Conservation (phyloP, 305 asterid species). For the Vinca major region DNA sequence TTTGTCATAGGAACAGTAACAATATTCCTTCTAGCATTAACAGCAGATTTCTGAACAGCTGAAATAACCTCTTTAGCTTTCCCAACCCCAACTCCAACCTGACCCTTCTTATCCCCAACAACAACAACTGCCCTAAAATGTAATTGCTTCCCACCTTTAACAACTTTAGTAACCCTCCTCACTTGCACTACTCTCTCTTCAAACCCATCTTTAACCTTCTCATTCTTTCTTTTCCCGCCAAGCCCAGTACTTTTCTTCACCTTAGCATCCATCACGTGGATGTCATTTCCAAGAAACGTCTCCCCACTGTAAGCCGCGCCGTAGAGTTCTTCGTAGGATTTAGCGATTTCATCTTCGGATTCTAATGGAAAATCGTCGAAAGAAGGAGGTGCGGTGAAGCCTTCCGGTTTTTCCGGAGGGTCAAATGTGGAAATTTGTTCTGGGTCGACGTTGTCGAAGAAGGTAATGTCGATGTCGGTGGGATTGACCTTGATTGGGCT, state of each 20-base stretch:
- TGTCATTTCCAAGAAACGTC: conserved; percentile 56
- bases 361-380: conserved; percentile 75
- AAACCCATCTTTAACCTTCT: conserved; percentile 72
- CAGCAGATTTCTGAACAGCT: conserved; percentile 83
- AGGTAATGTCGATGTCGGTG: conserved; percentile 35
- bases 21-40: conserved; percentile 77
- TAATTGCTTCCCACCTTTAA: conserved; percentile 89
- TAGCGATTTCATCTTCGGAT: conserved; percentile 71
- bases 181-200: conserved; percentile 95
- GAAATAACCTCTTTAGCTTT: conserved; percentile 75
- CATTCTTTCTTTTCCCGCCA: conserved; percentile 54
- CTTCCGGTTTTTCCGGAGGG: conserved; percentile 67
- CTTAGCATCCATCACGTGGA: conserved; percentile 60
- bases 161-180: conserved; percentile 88
- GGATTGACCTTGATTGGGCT: conserved; percentile 28
- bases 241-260: conserved; percentile 53
- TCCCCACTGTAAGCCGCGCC: conserved; percentile 80
- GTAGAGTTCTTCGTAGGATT: conserved; percentile 65
- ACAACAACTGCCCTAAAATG: conserved; percentile 81
- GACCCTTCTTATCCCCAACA: conserved; percentile 84
- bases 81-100: conserved; percentile 91
- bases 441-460: conserved; percentile 42
- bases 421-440: conserved; percentile 39
- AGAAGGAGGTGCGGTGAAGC: conserved; percentile 44
- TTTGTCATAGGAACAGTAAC: conserved; percentile 79